These are phyloP conservation scores for Xylariaceae sp. DNA, from an alignment of 2,329 filamentous ascomycete genomes.

Conservation along the genomic window DNA sequence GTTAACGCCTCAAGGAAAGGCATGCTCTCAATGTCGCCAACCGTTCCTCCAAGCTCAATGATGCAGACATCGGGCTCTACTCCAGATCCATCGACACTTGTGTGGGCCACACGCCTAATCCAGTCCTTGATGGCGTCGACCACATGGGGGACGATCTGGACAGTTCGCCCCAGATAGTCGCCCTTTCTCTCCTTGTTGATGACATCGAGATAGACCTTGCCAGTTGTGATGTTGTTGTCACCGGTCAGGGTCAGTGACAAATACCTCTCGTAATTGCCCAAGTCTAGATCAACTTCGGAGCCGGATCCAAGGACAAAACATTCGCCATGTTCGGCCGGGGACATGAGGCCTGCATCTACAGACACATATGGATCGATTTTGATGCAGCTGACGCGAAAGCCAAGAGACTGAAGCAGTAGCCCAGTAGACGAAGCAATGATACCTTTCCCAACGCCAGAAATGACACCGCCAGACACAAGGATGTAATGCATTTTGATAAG, in stretches of 20 bases:
- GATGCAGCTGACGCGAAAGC: slow-evolving; percentile 62
- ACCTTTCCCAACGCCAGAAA: slow-evolving; percentile 22
- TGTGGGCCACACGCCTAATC: slow-evolving; percentile 81
- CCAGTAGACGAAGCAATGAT: slow-evolving; percentile 55
- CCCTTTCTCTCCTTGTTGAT: slow-evolving; percentile 66
- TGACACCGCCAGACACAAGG: slow-evolving; percentile 72
- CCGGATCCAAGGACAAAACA: slow-evolving; percentile 85
- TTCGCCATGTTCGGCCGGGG: slow-evolving; percentile 59
- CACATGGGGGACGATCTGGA: slow-evolving; percentile 90
- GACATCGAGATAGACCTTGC: slow-evolving; percentile 90
- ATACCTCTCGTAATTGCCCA: slow-evolving; percentile 63
- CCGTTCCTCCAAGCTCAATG: slow-evolving; percentile 41
- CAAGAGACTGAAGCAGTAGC: slow-evolving; percentile 74
- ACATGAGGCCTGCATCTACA: slow-evolving; percentile 64
- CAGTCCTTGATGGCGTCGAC: slow-evolving; percentile 90
- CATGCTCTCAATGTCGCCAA: slow-evolving; percentile 39
- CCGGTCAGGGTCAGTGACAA: slow-evolving; percentile 76
- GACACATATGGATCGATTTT: slow-evolving; percentile 67
- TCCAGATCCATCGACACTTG: slow-evolving; percentile 81
- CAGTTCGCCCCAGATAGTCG: slow-evolving; percentile 84
- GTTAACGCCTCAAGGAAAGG: slow-evolving; percentile 86
- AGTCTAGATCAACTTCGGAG: slow-evolving; percentile 48
- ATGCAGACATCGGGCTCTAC: slow-evolving; percentile 90
- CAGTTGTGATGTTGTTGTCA: slow-evolving; percentile 96
- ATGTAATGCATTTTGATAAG: slow-evolving; percentile 71